Conservation (phyloP, 2,329 filamentous ascomycete genomes). For the Botrytis cinerea region DNA sequence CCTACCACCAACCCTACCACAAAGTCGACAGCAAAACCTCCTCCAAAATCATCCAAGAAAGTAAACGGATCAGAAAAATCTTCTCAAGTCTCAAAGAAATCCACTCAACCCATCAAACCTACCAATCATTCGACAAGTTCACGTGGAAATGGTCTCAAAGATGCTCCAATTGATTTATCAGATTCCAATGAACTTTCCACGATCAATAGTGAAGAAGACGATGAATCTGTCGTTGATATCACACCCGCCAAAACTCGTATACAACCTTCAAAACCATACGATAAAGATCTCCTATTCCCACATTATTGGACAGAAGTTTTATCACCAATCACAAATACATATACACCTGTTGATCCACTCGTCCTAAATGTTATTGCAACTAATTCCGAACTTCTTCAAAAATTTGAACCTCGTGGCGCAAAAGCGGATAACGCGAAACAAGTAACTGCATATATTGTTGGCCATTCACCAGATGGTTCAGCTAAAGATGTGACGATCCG, state of each 20-base stretch:
- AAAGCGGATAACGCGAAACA: constrained; percentile 86
- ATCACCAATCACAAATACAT: constrained; percentile 77
- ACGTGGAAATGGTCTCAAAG: constrained; percentile 38
- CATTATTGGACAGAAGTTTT: constrained; percentile 93
- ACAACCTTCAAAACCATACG: constrained; percentile 55
- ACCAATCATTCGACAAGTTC: constrained; percentile 22
- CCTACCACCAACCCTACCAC: not conserved
- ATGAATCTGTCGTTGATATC: constrained; percentile 59
- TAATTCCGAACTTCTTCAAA: constrained; percentile 69
- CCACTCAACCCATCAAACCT: constrained; percentile 26
- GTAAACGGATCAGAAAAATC: constrained; percentile 30
- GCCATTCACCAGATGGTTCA: constrained; percentile 75
- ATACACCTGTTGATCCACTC: constrained; percentile 75
- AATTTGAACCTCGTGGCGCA: constrained; percentile 78
- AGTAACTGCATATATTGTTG: constrained; percentile 85
- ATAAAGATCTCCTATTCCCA: constrained; percentile 77
- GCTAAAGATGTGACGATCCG: constrained; percentile 94
- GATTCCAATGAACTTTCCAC: constrained; percentile 54
- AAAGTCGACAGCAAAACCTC: constrained; percentile 20
- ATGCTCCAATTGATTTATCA: constrained; percentile 47
- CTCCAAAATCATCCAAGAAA: constrained; percentile 31
- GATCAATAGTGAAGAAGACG: constrained; percentile 49
- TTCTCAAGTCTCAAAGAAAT: constrained; percentile 27
- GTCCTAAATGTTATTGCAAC: constrained; percentile 67
- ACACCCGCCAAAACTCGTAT: constrained; percentile 32